Evolutionary conservation across 2,329 filamentous ascomycete genomes (phyloP).

Genomic region (Aspergillus quadricinctus): DNA sequence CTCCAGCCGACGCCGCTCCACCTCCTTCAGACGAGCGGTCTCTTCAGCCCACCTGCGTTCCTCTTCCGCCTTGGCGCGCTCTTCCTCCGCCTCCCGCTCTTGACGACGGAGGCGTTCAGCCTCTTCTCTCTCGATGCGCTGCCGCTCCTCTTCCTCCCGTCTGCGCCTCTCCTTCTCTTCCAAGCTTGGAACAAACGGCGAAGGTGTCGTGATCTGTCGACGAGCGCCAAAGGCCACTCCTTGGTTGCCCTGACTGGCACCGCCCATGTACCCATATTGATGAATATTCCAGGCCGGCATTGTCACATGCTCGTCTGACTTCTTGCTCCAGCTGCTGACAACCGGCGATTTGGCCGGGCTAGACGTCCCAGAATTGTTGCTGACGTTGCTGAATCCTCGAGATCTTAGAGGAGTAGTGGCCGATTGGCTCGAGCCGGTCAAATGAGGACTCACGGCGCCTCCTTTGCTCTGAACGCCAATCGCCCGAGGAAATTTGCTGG

Average conservation of each 20-base stretch:
- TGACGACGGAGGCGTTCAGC: constrained; percentile 45
- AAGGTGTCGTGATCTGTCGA: constrained; percentile 83
- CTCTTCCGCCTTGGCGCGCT: constrained; percentile 41
- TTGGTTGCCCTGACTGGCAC: constrained; percentile 90
- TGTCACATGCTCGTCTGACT: constrained; percentile 72
- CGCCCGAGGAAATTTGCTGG: constrained; percentile 65
- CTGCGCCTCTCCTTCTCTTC: constrained; percentile 76
- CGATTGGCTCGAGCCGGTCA: constrained; percentile 57
- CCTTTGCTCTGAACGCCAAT: constrained; percentile 69
- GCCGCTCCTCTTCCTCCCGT: constrained; percentile 54
- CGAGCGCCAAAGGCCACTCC: constrained; percentile 88
- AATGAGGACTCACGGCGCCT: constrained; percentile 60
- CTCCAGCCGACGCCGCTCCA: constrained; percentile 32
- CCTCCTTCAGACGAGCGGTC: constrained; percentile 47
- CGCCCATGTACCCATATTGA: constrained; percentile 97
- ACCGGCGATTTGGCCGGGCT: constrained; percentile 59
- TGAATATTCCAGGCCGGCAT: constrained; percentile 96
- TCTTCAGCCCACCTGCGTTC: constrained; percentile 47
- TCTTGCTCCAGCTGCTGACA: constrained; percentile 88
- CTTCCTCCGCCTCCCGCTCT: constrained; percentile 50
- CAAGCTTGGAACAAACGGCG: constrained; percentile 72
- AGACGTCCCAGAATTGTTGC: constrained; percentile 49
- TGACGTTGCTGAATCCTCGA: constrained; percentile 53
- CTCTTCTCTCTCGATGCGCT: constrained; percentile 49
- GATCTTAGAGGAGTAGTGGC: constrained; percentile 33